Evolutionary conservation across 768 basidiomycete species (phyloP), one percentile per base, ranked within the genome.

Genomic region (Macrolepiota fuliginosa): DNA sequence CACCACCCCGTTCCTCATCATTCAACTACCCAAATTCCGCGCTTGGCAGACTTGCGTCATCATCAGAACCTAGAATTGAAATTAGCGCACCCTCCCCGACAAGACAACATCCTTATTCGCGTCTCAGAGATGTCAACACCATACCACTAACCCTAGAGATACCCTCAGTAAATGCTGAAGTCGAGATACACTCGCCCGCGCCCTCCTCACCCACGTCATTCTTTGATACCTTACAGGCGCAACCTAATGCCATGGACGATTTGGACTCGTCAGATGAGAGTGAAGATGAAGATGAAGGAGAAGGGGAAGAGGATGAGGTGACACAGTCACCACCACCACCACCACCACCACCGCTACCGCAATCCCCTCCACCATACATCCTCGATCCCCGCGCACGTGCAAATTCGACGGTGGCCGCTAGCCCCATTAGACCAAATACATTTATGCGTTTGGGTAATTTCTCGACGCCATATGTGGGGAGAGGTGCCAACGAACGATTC

Each of bases 241-340:
- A 89, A 47, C 83, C 83, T 5, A 88, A 88, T 71, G 88, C 83
- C 25, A 85, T 91, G 84, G 87, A 90, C 65, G 90, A 88, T 64
- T 74, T 89, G 56, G 89, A 88, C 62, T 83, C 85, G 29, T 84
- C 86, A 24, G 84, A 84, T 22, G 83, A 81, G 27, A 77, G 78
- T 22, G 73, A 75, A 32, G 75, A 73, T 19, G 72, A 77, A 15
- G 76, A 73, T 37, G 76, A 77, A 7, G 68, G 70, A 15, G 78
- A 77, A 15, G 66, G 75, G 24, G 67, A 72, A 32, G 56, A 63
- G 65, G 69, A 64, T 67, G 29, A 32, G 7, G 7, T 7, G 29
- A 32, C 29, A 7, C 29, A 32, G 29, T 32, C 29, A 32, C 29
- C 29, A 32, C 32, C 49, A 68, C 54, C 71, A 67, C 69, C 52